Conservation (phyloP, 345 rosid species). For the Eucalyptus tenuipes region DNA sequence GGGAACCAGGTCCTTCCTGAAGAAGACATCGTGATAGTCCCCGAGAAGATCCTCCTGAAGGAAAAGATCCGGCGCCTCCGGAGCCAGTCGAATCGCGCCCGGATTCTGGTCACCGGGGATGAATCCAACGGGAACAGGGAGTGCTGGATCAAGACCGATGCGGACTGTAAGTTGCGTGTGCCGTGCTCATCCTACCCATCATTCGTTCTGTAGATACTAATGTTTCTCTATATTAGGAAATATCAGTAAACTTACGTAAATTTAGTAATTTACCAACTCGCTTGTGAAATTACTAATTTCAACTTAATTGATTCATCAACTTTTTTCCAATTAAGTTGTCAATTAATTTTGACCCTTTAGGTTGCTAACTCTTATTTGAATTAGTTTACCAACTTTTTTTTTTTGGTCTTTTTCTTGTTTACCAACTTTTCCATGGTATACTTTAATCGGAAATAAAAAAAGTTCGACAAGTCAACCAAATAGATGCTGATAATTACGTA, state of each 20-base stretch:
- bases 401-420: not conserved
- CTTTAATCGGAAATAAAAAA: not conserved
- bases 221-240: not conserved
- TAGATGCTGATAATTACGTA: not conserved
- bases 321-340: not conserved
- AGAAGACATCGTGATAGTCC: constrained; percentile 26
- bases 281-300: not conserved
- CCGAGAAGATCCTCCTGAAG: constrained; percentile 17
- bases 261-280: not conserved
- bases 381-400: not conserved
- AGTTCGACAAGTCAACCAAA: not conserved
- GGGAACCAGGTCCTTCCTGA: constrained; percentile 20
- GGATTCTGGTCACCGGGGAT: constrained; percentile 14
- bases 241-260: not conserved
- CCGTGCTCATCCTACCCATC: not conserved
- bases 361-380: not conserved
- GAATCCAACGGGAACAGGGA: constrained; percentile 61
- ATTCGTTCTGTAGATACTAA: not conserved
- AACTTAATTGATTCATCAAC: not conserved
- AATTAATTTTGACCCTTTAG: not conserved
- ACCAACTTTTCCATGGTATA: not conserved
- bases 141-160: constrained; percentile 79
- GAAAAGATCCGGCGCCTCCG: constrained; percentile 20
- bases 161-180: constrained; percentile 52
- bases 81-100: constrained; percentile 34